phyloP scores from a whole-genome alignment of 768 basidiomycete species.

The Macrocybe gigantea region DNA sequence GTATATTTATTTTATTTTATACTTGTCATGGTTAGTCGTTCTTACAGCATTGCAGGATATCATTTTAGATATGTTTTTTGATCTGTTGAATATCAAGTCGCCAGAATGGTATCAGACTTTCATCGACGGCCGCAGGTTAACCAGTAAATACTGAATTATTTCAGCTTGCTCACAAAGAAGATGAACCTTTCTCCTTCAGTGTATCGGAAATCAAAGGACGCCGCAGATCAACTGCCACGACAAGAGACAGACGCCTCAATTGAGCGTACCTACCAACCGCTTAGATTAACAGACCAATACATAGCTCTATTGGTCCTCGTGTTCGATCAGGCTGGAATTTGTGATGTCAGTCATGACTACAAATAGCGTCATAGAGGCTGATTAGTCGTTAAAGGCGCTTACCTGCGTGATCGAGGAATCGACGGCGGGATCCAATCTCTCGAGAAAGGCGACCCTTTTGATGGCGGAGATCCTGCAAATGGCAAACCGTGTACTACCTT shows the following conservation, averaged over 20 bases:
- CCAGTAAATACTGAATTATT: conserved; percentile 45
- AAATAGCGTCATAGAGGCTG: background rate
- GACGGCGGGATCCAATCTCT: conserved; percentile 62
- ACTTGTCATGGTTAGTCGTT: conserved; percentile 1
- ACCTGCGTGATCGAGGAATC: conserved; percentile 82
- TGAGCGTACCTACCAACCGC: conserved; percentile 47
- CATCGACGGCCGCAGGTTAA: conserved; percentile 81
- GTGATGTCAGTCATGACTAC: conserved; percentile 56
- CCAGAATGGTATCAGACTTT: conserved; percentile 94
- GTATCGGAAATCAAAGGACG: conserved; percentile 54
- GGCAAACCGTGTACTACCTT: conserved; percentile 81
- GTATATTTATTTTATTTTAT: conserved; percentile 13
- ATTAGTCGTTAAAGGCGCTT: conserved; percentile 53
- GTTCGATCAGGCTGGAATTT: conserved; percentile 79
- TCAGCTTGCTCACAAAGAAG: background rate
- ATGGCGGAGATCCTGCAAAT: conserved; percentile 89
- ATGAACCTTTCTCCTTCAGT: conserved; percentile 30
- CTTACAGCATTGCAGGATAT: conserved; percentile 60
- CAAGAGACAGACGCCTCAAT: conserved; percentile 22
- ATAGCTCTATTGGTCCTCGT: conserved; percentile 80
- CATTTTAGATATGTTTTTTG: conserved; percentile 91
- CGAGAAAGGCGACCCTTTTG: conserved; percentile 85
- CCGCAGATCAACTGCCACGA: conserved; percentile 21
- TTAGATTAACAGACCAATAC: conserved; percentile 91
- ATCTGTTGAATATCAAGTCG: conserved; percentile 84